Base-by-base conservation (phyloP, 257 asterid species). In the Ligustrum vulgare region DNA sequence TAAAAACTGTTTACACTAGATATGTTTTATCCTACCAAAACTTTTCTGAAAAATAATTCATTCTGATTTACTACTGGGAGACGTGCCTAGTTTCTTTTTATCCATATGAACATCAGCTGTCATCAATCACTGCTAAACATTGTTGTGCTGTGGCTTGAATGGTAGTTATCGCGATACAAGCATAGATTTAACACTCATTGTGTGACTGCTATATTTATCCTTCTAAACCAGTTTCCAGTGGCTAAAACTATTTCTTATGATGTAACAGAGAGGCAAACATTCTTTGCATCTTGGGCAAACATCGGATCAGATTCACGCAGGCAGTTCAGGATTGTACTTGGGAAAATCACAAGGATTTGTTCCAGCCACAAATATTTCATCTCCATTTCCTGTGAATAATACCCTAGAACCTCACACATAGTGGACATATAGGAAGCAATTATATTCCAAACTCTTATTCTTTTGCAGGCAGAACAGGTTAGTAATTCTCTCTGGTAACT, bases 381-480 rank as follows among this genome's bases (percentile, higher is more conserved):
- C 84, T 71, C 87, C 80, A 43, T 75, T 79, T 78, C 82, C 87
- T 75, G 87, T 84, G 85, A 79, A 86, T 89, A 83, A 80, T 82
- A 84, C 79, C 75, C 71, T 80, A 80, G 88, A 69, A 81, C 81
- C 87, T 76, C 87, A 82, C 41, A 33, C 77, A 47, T 37, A 25
- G 56, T 73, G 86, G 70, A 70, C 69, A 62, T 77, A 74, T 68
- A 72, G 58, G 78, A 43, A 62, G 78, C 80, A 77, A 67, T 80
- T 85, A 77, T 83, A 75, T 77, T 65, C 76, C 88, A 20, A 86
- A 77, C 75, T 81, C 91, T 60, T 78, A 80, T 86, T 83, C 89
- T 74, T 83, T 86, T 85, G 85, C 90, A 70, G 86, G 80, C 83
- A 85, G 81, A 71, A 18, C 90, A 60, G 95, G 95, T 85, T 78